phyloP scores from a whole-genome alignment of 306 rosid genomes.

The Vicia faba region DNA sequence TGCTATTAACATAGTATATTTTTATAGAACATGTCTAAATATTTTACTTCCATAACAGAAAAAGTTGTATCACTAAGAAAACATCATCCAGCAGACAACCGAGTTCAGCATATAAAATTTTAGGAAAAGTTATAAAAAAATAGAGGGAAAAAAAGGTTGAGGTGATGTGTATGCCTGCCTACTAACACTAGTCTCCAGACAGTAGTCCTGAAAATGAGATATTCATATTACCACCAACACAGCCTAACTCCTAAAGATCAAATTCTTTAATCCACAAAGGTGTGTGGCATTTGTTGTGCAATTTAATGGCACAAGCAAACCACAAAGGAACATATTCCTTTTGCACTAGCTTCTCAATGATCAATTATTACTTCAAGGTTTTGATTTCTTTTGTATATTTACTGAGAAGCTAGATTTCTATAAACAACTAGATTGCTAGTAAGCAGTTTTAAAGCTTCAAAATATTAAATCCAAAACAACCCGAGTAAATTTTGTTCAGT shows the following conservation, averaged over 20 bases:
- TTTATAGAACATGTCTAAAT: not conserved
- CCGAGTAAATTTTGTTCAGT: not conserved
- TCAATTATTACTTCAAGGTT: conserved; percentile 2
- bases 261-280: conserved; percentile 22
- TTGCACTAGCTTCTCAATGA: conserved; percentile 3
- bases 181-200: conserved; percentile 17
- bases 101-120: conserved; percentile 22
- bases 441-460: conserved; percentile 11
- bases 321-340: not conserved
- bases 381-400: not conserved
- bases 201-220: not conserved
- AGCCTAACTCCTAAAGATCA: not conserved
- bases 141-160: not conserved
- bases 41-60: conserved; percentile 7
- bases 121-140: not conserved
- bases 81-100: conserved; percentile 12
- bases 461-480: conserved; percentile 5
- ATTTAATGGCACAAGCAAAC: conserved; percentile 30
- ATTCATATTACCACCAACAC: conserved; percentile 12
- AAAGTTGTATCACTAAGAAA: not conserved
- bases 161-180: conserved; percentile 6
- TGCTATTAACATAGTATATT: conserved; percentile 4
- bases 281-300: not conserved
- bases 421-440: not conserved
- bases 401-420: conserved; percentile 3